phyloP scores from a whole-genome alignment of 768 basidiomycete genomes.

The Auricularia sp. region DNA sequence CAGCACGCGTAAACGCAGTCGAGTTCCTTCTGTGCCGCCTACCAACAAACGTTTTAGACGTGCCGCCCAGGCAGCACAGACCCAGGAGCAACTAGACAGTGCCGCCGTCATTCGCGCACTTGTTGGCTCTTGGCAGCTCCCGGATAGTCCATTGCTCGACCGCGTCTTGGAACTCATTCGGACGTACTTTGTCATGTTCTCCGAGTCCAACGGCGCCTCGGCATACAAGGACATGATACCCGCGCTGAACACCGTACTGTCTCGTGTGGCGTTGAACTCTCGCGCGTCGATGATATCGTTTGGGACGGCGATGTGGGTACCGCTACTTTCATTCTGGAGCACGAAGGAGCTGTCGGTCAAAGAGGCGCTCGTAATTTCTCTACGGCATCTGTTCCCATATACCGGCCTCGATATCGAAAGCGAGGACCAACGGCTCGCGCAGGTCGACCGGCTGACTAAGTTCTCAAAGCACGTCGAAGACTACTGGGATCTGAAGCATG shows the following conservation, averaged over 20 bases:
- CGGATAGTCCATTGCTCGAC: constrained; percentile 39
- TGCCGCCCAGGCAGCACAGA: constrained; percentile 9
- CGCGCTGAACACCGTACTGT: constrained; percentile 58
- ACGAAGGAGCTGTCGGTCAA: constrained; percentile 70
- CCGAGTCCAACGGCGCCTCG: constrained; percentile 50
- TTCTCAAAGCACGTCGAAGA: constrained; percentile 49
- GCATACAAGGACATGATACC: constrained; percentile 67
- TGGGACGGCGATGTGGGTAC: constrained; percentile 52
- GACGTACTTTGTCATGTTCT: constrained; percentile 56
- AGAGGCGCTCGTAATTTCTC: constrained; percentile 66
- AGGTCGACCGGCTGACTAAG: constrained; percentile 31
- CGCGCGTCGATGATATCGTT: constrained; percentile 48
- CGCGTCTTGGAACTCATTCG: constrained; percentile 49
- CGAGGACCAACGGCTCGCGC: constrained; percentile 17
- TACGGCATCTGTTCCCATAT: constrained; percentile 67
- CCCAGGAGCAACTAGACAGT: constrained; percentile 61
- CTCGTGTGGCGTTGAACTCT: constrained; percentile 70
- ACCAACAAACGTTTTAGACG: constrained; percentile 29
- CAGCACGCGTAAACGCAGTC: constrained; percentile 24
- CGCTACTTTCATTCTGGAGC: constrained; percentile 62
- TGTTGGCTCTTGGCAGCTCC: constrained; percentile 48
- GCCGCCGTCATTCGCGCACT: constrained; percentile 53
- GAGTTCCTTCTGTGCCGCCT: constrained; percentile 13
- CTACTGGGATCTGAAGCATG: constrained; percentile 51
- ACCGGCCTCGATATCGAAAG: constrained; percentile 28